These are phyloP conservation scores for Pisolithus microcarpus DNA, from an alignment of 768 basidiomycete genomes.

Conservation along the genomic window DNA sequence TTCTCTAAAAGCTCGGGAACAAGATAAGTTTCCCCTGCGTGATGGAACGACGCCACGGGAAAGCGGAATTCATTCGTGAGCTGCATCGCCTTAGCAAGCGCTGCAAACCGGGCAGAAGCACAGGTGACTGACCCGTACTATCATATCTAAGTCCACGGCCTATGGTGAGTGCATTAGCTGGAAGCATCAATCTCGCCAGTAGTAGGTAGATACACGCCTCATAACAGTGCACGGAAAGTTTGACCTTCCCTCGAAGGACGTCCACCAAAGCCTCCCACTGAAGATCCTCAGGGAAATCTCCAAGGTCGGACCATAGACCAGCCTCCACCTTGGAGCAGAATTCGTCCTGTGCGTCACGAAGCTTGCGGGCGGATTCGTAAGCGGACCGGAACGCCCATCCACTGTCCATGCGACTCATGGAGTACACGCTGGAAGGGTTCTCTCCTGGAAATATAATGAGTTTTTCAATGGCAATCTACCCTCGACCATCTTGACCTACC, in stretches of 20 bases:
- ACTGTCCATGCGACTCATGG: constrained; percentile 63
- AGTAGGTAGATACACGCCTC: constrained; percentile 14
- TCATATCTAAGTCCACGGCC: constrained; percentile 65
- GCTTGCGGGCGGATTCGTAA: constrained; percentile 63
- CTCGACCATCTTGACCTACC: constrained; percentile 29
- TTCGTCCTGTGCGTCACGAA: constrained; percentile 62
- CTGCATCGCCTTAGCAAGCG: constrained; percentile 23
- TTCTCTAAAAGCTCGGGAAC: constrained; percentile 71
- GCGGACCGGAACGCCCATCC: constrained; percentile 76
- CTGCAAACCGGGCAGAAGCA: not conserved
- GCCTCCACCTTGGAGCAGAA: constrained; percentile 60
- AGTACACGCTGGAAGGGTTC: constrained; percentile 34
- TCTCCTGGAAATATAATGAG: constrained; percentile 16
- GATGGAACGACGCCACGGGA: constrained; percentile 69
- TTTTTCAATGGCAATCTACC: not conserved
- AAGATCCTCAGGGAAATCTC: constrained; percentile 48
- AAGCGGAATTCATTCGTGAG: constrained; percentile 83
- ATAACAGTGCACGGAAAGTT: constrained; percentile 35
- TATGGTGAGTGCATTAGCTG: constrained; percentile 10
- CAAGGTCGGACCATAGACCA: constrained; percentile 33
- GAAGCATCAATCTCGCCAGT: not conserved
- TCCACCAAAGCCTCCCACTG: constrained; percentile 78
- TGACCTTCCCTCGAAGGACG: constrained; percentile 70
- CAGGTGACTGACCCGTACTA: constrained; percentile 50
- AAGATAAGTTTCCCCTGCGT: constrained; percentile 77